A percentile compares a stretch with the other conserved stretches of the same genome.
Evolutionary conservation across 2,329 filamentous ascomycete genomes (phyloP).

Genomic region (Gnomoniopsis sp.): DNA sequence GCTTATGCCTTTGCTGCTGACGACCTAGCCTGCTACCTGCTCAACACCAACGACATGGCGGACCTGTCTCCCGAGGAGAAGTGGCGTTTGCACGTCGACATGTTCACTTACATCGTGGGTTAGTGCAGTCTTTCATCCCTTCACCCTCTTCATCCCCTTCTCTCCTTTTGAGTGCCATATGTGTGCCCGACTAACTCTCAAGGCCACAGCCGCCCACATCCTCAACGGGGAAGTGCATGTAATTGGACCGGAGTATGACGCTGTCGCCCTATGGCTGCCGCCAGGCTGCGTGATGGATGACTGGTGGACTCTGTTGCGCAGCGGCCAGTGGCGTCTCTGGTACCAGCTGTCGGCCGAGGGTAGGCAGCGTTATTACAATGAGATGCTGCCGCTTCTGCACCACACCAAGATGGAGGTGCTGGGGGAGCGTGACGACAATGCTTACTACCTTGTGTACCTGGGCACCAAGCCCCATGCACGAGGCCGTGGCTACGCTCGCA

Average conservation of each 20-base stretch:
- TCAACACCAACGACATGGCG: slow-evolving; percentile 66
- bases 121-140: too few relatives aligned
- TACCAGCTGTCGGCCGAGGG: slow-evolving; percentile 73
- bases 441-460: slow-evolving; percentile 82
- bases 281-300: slow-evolving; percentile 72
- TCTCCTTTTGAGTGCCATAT: too few relatives aligned
- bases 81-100: slow-evolving; percentile 73
- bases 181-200: too few relatives aligned
- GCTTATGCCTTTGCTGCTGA: slow-evolving; percentile 76
- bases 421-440: slow-evolving; percentile 61
- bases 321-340: slow-evolving; percentile 73
- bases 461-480: slow-evolving; percentile 70
- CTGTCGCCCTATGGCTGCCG: slow-evolving; percentile 77
- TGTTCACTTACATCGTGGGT: slow-evolving; percentile 76
- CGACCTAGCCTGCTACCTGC: slow-evolving; percentile 70
- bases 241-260: slow-evolving; percentile 72
- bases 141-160: too few relatives aligned
- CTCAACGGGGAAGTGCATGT: slow-evolving; percentile 71
- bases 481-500: slow-evolving; percentile 69
- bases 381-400: slow-evolving; percentile 73
- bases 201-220: slow-evolving; percentile 71
- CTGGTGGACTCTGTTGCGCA: slow-evolving; percentile 67
- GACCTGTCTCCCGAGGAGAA: slow-evolving; percentile 62
- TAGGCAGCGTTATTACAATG: slow-evolving; percentile 69
- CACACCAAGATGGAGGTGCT: slow-evolving; percentile 68